phyloP scores from a whole-genome alignment of 352 stramenopile genomes.

The Phytopythium vexans region DNA sequence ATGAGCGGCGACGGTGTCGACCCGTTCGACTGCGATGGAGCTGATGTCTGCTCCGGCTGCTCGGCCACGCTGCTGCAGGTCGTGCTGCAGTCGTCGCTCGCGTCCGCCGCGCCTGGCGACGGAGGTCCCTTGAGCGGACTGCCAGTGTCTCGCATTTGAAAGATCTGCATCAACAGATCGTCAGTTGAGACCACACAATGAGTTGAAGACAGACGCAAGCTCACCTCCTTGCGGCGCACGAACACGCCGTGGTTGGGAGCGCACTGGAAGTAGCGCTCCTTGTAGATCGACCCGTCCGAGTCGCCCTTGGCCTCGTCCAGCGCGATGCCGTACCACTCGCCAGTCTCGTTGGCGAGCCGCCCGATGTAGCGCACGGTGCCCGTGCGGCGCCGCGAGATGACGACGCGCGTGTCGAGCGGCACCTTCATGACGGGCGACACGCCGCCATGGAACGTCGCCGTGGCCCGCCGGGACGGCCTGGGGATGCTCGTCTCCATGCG shows the following conservation, averaged over 20 bases:
- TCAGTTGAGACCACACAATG: not conserved
- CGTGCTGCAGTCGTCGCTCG: conserved; percentile 41
- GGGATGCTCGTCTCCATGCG: conserved; percentile 31
- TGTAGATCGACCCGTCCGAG: conserved; percentile 40
- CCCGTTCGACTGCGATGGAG: conserved; percentile 1
- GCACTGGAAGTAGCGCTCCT: conserved; percentile 56
- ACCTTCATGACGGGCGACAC: conserved; percentile 35
- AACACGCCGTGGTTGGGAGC: conserved; percentile 49
- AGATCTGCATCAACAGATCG: conserved; percentile 19
- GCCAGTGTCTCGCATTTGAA: conserved; percentile 42
- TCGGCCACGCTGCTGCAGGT: conserved; percentile 26
- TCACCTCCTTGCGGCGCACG: conserved; percentile 58
- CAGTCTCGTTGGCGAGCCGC: conserved; percentile 46
- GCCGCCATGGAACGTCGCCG: conserved; percentile 14
- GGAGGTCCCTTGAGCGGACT: conserved; percentile 33
- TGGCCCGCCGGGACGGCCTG: conserved; percentile 10
- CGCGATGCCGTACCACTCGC: conserved; percentile 68
- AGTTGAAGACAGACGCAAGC: not conserved
- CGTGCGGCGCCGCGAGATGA: conserved; percentile 49
- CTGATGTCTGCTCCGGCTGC: conserved; percentile 6
- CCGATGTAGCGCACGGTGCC: conserved; percentile 62
- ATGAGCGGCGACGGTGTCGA: conserved; percentile 22
- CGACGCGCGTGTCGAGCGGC: conserved; percentile 49
- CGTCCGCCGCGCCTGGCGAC: conserved; percentile 33
- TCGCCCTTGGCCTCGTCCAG: conserved; percentile 65